These are phyloP conservation scores for Auriscalpium vulgare DNA, from an alignment of 768 basidiomycete genomes.

Conservation along the genomic window DNA sequence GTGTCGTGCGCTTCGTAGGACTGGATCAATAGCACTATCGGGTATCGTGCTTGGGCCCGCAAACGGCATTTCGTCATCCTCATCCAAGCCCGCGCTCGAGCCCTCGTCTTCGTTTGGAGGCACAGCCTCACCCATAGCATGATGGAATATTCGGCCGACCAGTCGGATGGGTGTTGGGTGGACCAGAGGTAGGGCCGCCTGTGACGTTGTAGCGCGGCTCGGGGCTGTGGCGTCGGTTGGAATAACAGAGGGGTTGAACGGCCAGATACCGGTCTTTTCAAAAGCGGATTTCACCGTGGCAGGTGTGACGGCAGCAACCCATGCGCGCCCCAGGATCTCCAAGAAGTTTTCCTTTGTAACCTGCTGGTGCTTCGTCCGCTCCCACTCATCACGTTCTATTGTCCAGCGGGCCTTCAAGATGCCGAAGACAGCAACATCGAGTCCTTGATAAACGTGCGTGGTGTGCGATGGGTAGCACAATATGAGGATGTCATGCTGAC, in stretches of 20 bases:
- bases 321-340: constrained; percentile 25
- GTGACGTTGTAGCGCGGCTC: constrained; percentile 22
- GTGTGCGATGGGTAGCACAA: constrained; percentile 39
- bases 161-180: constrained; percentile 18
- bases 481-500: constrained; percentile 28
- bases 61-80: too few species aligned
- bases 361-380: constrained; percentile 1
- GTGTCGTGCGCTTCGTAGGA: not conserved
- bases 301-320: constrained; percentile 21
- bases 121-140: not conserved
- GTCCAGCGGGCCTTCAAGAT: constrained; percentile 26
- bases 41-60: too few species aligned
- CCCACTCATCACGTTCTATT: constrained; percentile 1
- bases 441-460: constrained; percentile 36
- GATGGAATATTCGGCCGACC: not conserved
- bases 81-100: too few species aligned
- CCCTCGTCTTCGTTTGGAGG: not conserved
- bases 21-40: not conserved
- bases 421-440: constrained; percentile 37
- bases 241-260: constrained; percentile 28
- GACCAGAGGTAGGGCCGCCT: constrained; percentile 17
- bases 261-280: constrained; percentile 29
- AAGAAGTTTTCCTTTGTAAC: constrained; percentile 29
- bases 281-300: constrained; percentile 19
- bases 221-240: constrained; percentile 28